Conservation (phyloP, 148 eudicot genomes). For the Polygonum maritimum region DNA sequence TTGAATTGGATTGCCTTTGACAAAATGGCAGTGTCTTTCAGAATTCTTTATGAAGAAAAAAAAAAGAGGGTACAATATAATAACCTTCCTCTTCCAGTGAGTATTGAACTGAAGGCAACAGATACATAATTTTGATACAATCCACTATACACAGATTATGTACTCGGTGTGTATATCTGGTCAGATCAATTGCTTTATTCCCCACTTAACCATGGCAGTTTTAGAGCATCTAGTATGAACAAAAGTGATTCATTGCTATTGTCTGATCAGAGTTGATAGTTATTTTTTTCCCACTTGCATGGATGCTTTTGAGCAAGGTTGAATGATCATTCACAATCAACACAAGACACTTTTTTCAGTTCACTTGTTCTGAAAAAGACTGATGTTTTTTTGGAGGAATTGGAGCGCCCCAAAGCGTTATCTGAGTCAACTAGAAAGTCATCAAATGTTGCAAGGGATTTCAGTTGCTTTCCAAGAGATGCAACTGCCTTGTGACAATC, state of each 20-base stretch:
- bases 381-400: slow-evolving; percentile 9
- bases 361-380: slow-evolving; percentile 9
- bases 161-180: background rate
- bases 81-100: background rate
- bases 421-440: slow-evolving; percentile 52
- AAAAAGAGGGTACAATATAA: background rate
- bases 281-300: background rate
- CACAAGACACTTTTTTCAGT: background rate
- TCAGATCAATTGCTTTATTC: slow-evolving; percentile 4
- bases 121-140: background rate
- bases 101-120: background rate
- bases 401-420: slow-evolving; percentile 8
- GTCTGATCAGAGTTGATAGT: background rate
- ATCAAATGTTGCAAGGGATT: slow-evolving; percentile 59
- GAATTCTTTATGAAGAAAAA: background rate
- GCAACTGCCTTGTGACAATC: slow-evolving; percentile 86
- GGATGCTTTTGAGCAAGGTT: background rate
- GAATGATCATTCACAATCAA: background rate
- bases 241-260: background rate
- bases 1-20: background rate
- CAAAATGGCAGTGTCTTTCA: background rate
- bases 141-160: slow-evolving; percentile 2
- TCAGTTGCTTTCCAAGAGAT: slow-evolving; percentile 62
- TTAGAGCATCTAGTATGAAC: background rate
- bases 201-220: background rate